A percentile compares a stretch with the other conserved stretches of the same genome.
These are phyloP conservation scores for Sordariomycetes sp. DNA, from an alignment of 2,329 filamentous ascomycete species.

Conservation along the genomic window DNA sequence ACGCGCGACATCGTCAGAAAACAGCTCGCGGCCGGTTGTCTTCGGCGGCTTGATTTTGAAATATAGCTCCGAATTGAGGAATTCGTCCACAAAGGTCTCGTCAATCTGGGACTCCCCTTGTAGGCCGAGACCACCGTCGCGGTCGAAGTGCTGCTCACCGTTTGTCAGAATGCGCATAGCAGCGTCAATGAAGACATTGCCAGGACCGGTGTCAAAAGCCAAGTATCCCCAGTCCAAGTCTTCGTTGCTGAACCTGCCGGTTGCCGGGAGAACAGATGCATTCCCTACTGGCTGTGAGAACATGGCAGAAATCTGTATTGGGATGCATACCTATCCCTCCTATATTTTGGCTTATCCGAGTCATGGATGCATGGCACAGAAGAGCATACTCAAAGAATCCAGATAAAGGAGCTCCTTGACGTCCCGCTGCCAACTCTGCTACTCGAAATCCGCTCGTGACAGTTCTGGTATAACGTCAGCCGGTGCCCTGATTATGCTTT, in stretches of 20 bases:
- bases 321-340: constrained; percentile 1
- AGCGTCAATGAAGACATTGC: constrained; percentile 23
- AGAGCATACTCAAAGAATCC: background rate
- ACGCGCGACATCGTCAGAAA: constrained; percentile 34
- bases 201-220: constrained; percentile 38
- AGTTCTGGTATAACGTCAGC: background rate
- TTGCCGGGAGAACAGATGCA: background rate
- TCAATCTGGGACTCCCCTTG: constrained; percentile 24
- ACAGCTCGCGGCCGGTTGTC: constrained; percentile 38
- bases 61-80: constrained; percentile 21
- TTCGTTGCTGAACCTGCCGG: background rate
- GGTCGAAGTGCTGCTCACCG: constrained; percentile 38
- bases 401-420: background rate
- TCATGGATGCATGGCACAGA: background rate
- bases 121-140: constrained; percentile 30
- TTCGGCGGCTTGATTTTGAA: constrained; percentile 30
- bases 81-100: constrained; percentile 20
- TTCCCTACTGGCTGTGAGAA: no score
- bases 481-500: no score
- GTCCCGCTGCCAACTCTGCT: background rate
- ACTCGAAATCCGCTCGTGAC: background rate
- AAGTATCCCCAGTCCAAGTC: constrained; percentile 12
- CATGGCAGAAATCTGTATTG: no score
- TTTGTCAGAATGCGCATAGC: constrained; percentile 16
- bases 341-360: background rate